These are phyloP conservation scores for Fusarium azukiicola DNA, from an alignment of 2,329 filamentous ascomycete genomes.

Conservation along the genomic window DNA sequence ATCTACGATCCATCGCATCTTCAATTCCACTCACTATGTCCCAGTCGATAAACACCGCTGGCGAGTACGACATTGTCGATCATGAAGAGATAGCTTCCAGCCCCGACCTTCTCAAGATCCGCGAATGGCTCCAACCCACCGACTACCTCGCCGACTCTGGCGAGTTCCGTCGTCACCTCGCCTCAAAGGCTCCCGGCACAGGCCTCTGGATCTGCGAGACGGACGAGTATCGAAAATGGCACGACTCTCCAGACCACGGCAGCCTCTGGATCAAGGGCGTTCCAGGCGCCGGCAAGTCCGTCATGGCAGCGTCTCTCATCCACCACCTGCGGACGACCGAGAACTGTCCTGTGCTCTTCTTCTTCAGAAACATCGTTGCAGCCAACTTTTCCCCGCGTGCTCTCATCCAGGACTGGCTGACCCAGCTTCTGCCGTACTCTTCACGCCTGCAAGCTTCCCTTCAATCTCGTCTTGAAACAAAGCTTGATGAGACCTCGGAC, in stretches of 20 bases:
- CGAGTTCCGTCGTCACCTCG: slow-evolving; percentile 52
- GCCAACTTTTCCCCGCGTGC: slow-evolving; percentile 49
- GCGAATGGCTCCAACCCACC: slow-evolving; percentile 55
- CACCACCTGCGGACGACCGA: slow-evolving; percentile 46
- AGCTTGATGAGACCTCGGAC: slow-evolving; percentile 44
- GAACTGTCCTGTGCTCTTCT: slow-evolving; percentile 46
- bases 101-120: slow-evolving; percentile 42
- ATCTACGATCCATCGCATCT: background rate
- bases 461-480: slow-evolving; percentile 34
- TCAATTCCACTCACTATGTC: slow-evolving; percentile 34
- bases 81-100: slow-evolving; percentile 41
- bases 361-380: slow-evolving; percentile 51
- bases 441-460: slow-evolving; percentile 47
- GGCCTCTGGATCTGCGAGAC: slow-evolving; percentile 53
- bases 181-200: slow-evolving; percentile 52
- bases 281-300: slow-evolving; percentile 53
- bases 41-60: slow-evolving; percentile 37
- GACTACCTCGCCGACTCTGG: slow-evolving; percentile 53
- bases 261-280: slow-evolving; percentile 55
- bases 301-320: slow-evolving; percentile 49
- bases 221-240: slow-evolving; percentile 48
- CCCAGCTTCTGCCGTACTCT: slow-evolving; percentile 47
- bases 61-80: slow-evolving; percentile 47
- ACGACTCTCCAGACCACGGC: slow-evolving; percentile 48
- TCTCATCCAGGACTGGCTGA: slow-evolving; percentile 50